Conservation (phyloP, 352 stramenopile genomes). For the Phytophthora uliginosa region DNA sequence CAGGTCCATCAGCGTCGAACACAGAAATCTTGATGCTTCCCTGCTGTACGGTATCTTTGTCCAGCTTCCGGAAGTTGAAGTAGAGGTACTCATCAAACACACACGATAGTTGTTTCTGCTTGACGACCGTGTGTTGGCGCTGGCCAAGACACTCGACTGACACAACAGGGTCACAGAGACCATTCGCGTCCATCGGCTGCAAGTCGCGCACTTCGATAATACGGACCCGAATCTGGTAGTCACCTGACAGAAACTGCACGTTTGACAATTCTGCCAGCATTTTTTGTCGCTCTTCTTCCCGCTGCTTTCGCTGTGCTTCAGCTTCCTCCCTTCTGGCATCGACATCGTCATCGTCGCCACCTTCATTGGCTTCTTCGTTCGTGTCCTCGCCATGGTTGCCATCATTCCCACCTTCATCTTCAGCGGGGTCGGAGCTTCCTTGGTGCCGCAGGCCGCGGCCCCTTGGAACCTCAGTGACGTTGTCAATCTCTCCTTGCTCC, state of each 20-base stretch:
- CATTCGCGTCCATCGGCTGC: slow-evolving; percentile 89
- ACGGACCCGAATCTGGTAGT: slow-evolving; percentile 90
- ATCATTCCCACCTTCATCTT: slow-evolving; percentile 32
- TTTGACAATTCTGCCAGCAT: slow-evolving; percentile 81
- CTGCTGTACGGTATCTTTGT: slow-evolving; percentile 80
- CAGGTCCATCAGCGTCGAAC: slow-evolving; percentile 80
- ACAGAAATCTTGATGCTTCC: slow-evolving; percentile 85
- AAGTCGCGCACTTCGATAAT: slow-evolving; percentile 94
- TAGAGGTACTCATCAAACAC: slow-evolving; percentile 94
- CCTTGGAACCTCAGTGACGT: slow-evolving; percentile 64
- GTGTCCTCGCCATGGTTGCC: slow-evolving; percentile 44
- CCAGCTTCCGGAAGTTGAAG: slow-evolving; percentile 88
- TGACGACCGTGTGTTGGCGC: slow-evolving; percentile 81
- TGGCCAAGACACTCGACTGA: slow-evolving; percentile 87
- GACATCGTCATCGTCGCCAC: slow-evolving; percentile 43
- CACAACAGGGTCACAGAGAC: slow-evolving; percentile 90
- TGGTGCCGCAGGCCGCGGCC: slow-evolving; percentile 42
- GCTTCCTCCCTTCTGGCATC: slow-evolving; percentile 48
- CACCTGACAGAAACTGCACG: slow-evolving; percentile 80
- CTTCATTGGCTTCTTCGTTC: slow-evolving; percentile 44
- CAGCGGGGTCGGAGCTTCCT: slow-evolving; percentile 16
- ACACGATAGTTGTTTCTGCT: slow-evolving; percentile 86
- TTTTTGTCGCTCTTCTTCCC: slow-evolving; percentile 78
- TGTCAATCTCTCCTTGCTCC: slow-evolving; percentile 79
- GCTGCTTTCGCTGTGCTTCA: slow-evolving; percentile 68